Conservation (phyloP, 2,329 filamentous ascomycete genomes). For the Tolypocladium amazonense region DNA sequence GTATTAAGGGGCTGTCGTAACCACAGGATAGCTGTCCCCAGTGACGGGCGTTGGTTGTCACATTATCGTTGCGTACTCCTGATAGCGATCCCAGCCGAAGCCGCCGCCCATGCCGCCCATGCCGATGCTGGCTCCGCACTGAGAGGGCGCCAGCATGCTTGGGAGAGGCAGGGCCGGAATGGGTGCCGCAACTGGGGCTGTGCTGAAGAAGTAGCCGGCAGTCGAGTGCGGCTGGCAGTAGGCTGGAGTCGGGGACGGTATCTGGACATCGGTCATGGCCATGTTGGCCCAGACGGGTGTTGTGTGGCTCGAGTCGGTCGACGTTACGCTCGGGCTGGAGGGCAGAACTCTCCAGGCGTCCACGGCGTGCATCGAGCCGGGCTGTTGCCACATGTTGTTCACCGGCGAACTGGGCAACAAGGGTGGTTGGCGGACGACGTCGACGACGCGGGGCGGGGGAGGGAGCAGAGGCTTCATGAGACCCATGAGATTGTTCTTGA, state of each 20-base stretch:
- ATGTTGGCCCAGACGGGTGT: conserved; percentile 68
- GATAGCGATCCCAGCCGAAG: conserved; percentile 80
- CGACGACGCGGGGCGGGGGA: conserved; percentile 77
- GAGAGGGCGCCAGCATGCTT: conserved; percentile 67
- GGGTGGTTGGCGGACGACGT: conserved; percentile 77
- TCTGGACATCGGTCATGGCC: conserved; percentile 60
- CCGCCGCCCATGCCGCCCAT: conserved; percentile 27
- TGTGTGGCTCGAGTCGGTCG: conserved; percentile 55
- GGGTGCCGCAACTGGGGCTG: conserved; percentile 62
- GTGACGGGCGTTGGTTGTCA: conserved; percentile 53
- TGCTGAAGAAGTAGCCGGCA: conserved; percentile 67
- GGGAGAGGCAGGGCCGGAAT: conserved; percentile 72
- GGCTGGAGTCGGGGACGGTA: conserved; percentile 69
- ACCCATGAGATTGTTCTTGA: conserved; percentile 75
- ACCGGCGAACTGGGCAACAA: conserved; percentile 75
- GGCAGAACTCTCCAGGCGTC: conserved; percentile 87
- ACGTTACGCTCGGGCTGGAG: conserved; percentile 73
- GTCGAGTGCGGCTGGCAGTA: conserved; percentile 66
- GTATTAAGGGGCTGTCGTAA: conserved; percentile 35
- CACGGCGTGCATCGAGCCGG: conserved; percentile 56
- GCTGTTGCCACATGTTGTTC: conserved; percentile 72
- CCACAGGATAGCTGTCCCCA: conserved; percentile 35
- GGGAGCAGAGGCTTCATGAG: conserved; percentile 83
- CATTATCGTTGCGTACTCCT: conserved; percentile 79
- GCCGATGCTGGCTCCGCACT: conserved; percentile 70